These are phyloP conservation scores for Mytilinidion resinicola DNA, from an alignment of 495 filamentous ascomycete species.

Conservation along the genomic window DNA sequence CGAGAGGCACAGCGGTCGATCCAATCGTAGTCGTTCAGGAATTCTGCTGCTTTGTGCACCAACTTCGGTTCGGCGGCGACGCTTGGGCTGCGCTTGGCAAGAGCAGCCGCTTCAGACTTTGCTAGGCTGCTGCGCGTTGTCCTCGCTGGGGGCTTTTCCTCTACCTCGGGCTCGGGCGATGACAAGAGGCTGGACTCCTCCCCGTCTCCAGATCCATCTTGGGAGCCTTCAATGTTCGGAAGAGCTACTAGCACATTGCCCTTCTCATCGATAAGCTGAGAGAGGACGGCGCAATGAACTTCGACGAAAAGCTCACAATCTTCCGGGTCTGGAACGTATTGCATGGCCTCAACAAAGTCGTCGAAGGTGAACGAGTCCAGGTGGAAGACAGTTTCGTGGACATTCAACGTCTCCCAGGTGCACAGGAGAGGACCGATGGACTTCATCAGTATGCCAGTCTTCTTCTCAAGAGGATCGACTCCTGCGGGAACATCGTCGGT, in stretches of 20 bases:
- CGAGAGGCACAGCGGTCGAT: slow-evolving; percentile 73
- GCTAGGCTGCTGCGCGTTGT: slow-evolving; percentile 80
- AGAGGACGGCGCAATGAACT: slow-evolving; percentile 84
- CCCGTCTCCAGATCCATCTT: slow-evolving; percentile 46
- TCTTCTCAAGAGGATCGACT: slow-evolving; percentile 36
- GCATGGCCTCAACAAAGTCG: slow-evolving; percentile 85
- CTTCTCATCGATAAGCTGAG: slow-evolving; percentile 72
- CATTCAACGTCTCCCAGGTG: slow-evolving; percentile 92
- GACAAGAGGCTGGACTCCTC: slow-evolving; percentile 13
- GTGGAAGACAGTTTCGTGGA: slow-evolving; percentile 87
- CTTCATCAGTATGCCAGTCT: slow-evolving; percentile 63
- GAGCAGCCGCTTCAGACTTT: slow-evolving; percentile 63
- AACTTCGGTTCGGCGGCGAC: slow-evolving; percentile 31
- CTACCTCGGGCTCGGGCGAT: slow-evolving; percentile 53
- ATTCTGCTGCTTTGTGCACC: slow-evolving; percentile 62
- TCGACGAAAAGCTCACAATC: slow-evolving; percentile 87
- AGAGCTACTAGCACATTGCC: slow-evolving; percentile 74
- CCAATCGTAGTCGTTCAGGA: slow-evolving; percentile 70
- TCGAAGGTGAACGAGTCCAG: slow-evolving; percentile 97
- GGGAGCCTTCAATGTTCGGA: slow-evolving; percentile 62
- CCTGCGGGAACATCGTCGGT: slow-evolving; percentile 46
- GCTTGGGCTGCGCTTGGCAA: slow-evolving; percentile 22
- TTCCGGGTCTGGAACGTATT: slow-evolving; percentile 65
- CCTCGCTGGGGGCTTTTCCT: slow-evolving; percentile 38
- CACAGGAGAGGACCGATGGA: slow-evolving; percentile 76